These are phyloP conservation scores for Umbelopsis sp. DNA, from an alignment of 192 early-diverging fungal species.

Conservation along the genomic window DNA sequence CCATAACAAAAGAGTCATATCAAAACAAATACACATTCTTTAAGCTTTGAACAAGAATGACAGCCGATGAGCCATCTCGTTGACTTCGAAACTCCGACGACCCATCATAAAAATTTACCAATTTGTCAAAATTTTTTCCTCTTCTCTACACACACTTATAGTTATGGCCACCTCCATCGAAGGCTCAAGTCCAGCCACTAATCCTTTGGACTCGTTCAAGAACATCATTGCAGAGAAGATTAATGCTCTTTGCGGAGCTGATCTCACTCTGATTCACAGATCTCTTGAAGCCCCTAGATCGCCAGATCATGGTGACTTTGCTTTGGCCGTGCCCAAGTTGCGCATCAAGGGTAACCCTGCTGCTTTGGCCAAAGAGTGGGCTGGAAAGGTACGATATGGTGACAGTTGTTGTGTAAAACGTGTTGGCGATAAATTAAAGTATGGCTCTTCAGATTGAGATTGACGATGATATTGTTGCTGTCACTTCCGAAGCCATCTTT, in stretches of 20 bases:
- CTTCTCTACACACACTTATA: not conserved
- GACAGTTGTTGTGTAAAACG: not conserved
- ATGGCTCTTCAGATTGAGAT: conserved; percentile 51
- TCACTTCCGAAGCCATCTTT: conserved; percentile 66
- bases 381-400: conserved; percentile 46
- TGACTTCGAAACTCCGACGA: not conserved
- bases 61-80: not conserved
- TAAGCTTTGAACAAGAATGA: not conserved
- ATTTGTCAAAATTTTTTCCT: conserved; percentile 3
- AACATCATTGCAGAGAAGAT: conserved; percentile 61
- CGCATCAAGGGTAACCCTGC: conserved; percentile 73
- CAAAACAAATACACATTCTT: conserved; percentile 13
- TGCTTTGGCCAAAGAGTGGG: conserved; percentile 64
- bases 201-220: conserved; percentile 68
- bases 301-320: conserved; percentile 68
- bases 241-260: conserved; percentile 54
- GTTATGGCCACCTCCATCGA: conserved; percentile 33
- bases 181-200: conserved; percentile 49
- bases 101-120: not conserved
- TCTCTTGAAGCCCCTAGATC: conserved; percentile 65
- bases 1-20: conserved; percentile 11
- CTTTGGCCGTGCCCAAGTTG: conserved; percentile 67
- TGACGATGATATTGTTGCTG: conserved; percentile 56
- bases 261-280: conserved; percentile 48
- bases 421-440: not conserved